Evolutionary conservation across 306 rosid species (phyloP), one percentile per base, ranked within the genome.

Genomic region (Vicia sativa): DNA sequence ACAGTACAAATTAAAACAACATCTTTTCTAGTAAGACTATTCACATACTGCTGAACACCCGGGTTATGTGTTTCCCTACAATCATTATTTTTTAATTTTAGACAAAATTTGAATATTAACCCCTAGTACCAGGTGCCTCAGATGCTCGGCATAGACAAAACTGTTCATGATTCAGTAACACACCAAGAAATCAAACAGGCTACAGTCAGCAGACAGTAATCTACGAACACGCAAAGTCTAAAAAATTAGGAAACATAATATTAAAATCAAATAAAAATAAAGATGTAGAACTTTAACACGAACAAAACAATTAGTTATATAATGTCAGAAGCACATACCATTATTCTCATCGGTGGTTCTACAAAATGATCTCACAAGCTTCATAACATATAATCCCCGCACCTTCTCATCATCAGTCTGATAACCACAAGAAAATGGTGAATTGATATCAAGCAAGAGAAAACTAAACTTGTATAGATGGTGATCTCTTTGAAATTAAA

Each of bases 291-390:
- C 21, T 50, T 9, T 4, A 18, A 29, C 11, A 1, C 5, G 7
- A 7, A 11, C 9, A 6, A 69, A 69, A 53, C 13, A 29, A 50
- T 41, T 48, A 70, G 42, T 66, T 53, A 72, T 10, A 21, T 11
- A 63, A 71, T 73, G 42, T 62, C 65, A 71, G 75, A 50, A 63
- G 44, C 58, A 73, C 82, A 34, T 77, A 92, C 98, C 95, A 7
- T 74, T 54, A 52, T 66, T 72, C 71, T 92, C 98, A 69, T 78
- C 68, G 1, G 82, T 31, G 54, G 83, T 81, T 82, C 85, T 68
- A 82, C 98, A 87, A 78, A 90, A 92, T 62, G 98, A 92, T 82
- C 98, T 87, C 72, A 90, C 96, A 46, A 92, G 96, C 87, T 87
- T 89, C 96, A 87, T 84, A 53, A 87, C 82, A 83, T 84, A 83